Percentiles rank a stretch among this genome's conserved stretches.
Conservation (phyloP, 2,329 filamentous ascomycete species). For the Monilinia laxa region DNA sequence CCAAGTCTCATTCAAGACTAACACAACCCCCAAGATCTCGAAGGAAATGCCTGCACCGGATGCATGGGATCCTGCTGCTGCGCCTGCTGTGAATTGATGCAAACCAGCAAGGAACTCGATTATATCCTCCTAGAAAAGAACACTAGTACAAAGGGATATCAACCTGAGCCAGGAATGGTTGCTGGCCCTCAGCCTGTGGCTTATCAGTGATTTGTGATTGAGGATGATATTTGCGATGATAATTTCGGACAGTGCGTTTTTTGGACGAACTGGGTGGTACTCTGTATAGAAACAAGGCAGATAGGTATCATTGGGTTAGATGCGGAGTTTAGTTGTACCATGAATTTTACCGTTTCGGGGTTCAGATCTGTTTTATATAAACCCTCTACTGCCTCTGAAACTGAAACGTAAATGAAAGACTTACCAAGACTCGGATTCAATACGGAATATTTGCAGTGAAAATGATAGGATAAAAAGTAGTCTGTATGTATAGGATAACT, state of each 20-base stretch:
- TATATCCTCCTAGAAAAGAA: conserved; percentile 16
- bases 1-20: not conserved
- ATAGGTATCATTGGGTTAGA: not conserved
- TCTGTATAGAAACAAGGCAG: not conserved
- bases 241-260: not conserved
- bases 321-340: conserved; percentile 6
- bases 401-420: not conserved
- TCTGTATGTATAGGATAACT: conserved; percentile 12
- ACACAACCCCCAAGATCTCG: conserved; percentile 1
- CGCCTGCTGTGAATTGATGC: conserved; percentile 24
- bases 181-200: not conserved
- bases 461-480: not conserved
- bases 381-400: not conserved
- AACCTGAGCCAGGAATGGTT: conserved; percentile 12
- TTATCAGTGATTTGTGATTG: not conserved
- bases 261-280: not conserved
- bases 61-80: conserved; percentile 20
- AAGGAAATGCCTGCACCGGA: conserved; percentile 6
- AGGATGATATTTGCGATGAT: not conserved
- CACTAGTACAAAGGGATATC: not conserved
- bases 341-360: not conserved
- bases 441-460: not conserved
- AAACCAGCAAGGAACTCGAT: conserved; percentile 25
- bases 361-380: not conserved
- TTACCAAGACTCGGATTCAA: not conserved